Conservation (phyloP, 768 basidiomycete species). For the Mycena polygramma region DNA sequence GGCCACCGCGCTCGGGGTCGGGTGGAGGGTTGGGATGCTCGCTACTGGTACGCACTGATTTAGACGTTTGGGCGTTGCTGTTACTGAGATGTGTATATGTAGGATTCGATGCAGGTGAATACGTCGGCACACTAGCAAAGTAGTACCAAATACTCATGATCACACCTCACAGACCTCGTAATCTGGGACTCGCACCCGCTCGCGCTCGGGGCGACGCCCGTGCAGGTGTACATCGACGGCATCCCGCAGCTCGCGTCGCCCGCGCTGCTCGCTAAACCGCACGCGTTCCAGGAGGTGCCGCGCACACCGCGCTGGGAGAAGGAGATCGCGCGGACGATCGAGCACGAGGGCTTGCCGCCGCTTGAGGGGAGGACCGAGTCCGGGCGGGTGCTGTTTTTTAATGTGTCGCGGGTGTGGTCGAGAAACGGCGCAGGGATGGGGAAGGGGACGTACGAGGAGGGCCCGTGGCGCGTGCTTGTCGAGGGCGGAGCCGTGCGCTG, state of each 20-base stretch:
- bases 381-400: background rate
- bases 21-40: constrained; percentile 73
- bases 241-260: constrained; percentile 69
- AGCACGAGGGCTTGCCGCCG: constrained; percentile 78
- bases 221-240: constrained; percentile 87
- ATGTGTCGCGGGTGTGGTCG: background rate
- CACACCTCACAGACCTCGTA: constrained; percentile 58
- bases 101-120: constrained; percentile 78
- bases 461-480: background rate
- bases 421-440: background rate
- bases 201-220: constrained; percentile 80
- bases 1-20: constrained; percentile 72
- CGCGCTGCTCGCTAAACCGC: constrained; percentile 56
- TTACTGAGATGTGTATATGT: background rate
- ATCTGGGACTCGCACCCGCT: constrained; percentile 86
- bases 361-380: constrained; percentile 46
- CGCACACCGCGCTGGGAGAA: constrained; percentile 68
- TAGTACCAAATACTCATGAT: too few species aligned
- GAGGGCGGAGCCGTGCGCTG: too few species aligned
- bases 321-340: constrained; percentile 69
- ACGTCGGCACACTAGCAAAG: too few species aligned
- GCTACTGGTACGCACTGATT: constrained; percentile 53
- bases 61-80: background rate
- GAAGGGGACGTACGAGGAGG: background rate
- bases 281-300: constrained; percentile 63